Percentiles rank a stretch among this genome's conserved stretches.
These are phyloP conservation scores for Xenosphaeropsis pyriputrescens DNA, from an alignment of 2,329 filamentous ascomycete species.

Conservation along the genomic window DNA sequence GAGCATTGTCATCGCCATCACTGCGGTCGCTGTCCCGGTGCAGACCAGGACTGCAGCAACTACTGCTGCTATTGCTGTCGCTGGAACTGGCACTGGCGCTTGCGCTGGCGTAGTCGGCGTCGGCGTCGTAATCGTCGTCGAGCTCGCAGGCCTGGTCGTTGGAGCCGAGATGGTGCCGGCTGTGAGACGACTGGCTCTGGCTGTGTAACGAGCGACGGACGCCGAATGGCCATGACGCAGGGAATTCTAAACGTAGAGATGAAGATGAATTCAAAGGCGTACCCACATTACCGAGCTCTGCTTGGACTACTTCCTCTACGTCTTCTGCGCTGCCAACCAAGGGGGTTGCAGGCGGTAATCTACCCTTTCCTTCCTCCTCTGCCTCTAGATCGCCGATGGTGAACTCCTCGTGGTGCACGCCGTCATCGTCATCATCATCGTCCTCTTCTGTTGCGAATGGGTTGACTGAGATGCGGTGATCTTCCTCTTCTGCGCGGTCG, in stretches of 20 bases:
- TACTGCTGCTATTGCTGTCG: slow-evolving; percentile 1
- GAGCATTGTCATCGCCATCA: slow-evolving; percentile 1
- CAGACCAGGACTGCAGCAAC: slow-evolving; percentile 1
- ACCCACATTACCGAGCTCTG: slow-evolving; percentile 10
- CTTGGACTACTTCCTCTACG: too few species aligned
- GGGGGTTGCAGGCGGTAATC: slow-evolving; percentile 5
- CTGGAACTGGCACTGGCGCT: too few species aligned
- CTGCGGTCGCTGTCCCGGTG: background rate
- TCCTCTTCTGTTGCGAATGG: slow-evolving; percentile 18
- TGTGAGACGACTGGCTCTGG: background rate
- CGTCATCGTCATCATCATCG: slow-evolving; percentile 16
- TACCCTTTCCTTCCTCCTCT: slow-evolving; percentile 12
- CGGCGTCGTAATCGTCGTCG: background rate
- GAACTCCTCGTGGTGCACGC: slow-evolving; percentile 12
- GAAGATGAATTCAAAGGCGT: slow-evolving; percentile 4
- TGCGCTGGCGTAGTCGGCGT: too few species aligned
- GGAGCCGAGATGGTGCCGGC: slow-evolving; percentile 1
- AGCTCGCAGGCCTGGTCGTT: background rate
- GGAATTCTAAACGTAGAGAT: slow-evolving; percentile 8
- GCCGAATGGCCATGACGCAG: slow-evolving; percentile 13
- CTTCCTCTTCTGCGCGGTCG: slow-evolving; percentile 5
- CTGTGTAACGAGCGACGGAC: too few species aligned
- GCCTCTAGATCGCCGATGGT: slow-evolving; percentile 14
- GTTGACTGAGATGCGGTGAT: slow-evolving; percentile 12
- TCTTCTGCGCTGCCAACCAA: slow-evolving; percentile 1